Base-by-base conservation (phyloP, 2,329 filamentous ascomycete species). In the Macrophomina tecta region DNA sequence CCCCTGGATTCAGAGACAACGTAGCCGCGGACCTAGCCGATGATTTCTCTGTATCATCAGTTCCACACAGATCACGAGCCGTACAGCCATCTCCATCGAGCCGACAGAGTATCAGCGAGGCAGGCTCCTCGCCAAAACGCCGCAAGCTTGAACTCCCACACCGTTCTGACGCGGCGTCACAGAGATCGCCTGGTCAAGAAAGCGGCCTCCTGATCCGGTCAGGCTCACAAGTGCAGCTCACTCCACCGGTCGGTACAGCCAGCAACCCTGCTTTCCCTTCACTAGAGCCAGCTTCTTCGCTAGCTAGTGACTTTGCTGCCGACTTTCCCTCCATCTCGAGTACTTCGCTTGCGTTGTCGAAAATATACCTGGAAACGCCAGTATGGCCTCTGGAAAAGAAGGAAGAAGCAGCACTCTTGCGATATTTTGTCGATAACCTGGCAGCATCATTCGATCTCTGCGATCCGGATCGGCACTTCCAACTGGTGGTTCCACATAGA, bases 401-500 rank as follows among this genome's bases (percentile, higher is more conserved):
- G 42, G 69, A 76, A 67, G 72, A 78, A 69, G 76, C 76, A 6
- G 67, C 66, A 4, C 69, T 78, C 16, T 69, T 78, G 42, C 70
- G 74, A 18, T 72, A 77, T 56, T 78, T 72, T 48, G 70, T 76
- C 14, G 74, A 77, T 30, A 68, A 71, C 14, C 64, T 78, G 18
- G 70, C 74, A 3, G 64, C 70, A 2, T 74, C 70, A 23, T 74
- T 78, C 48, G 75, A 78, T 60, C 69, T 78, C 1, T 75, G 72
- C 45, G 76, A 78, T 68, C 70, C 73, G 11, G 66, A 72, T n/a
- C 69, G 74, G 18, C 84, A 86, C 67, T 89, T 89, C 69, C 82
- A 84, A 65, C 78, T 81, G 0, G 77, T 84, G 5, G 85, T 88
- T 0, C 86, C 86, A 0, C 80, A 83, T 64, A 78, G 83, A 23